Evolutionary conservation across 2,329 filamentous ascomycete species (phyloP).

Genomic region (Paracoccidioides lutzii): DNA sequence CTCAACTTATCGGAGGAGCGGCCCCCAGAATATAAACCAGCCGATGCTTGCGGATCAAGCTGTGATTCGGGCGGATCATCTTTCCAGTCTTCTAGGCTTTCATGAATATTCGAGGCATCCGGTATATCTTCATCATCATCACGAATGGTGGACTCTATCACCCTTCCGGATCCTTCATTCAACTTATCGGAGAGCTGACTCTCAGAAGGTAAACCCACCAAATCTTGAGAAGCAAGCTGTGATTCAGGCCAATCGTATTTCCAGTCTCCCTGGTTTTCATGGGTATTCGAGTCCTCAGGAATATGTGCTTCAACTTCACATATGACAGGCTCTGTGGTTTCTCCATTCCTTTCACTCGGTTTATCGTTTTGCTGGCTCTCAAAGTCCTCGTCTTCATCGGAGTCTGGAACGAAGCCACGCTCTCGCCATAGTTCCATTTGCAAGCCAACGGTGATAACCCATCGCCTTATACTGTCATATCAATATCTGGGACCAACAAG

Average conservation of each 20-base stretch:
- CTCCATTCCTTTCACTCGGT: not conserved
- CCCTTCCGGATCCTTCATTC: not conserved
- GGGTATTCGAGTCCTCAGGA: not conserved
- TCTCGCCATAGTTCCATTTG: slow-evolving; percentile 38
- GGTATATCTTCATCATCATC: not conserved
- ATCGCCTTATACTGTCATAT: slow-evolving; percentile 12
- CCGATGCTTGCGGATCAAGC: not conserved
- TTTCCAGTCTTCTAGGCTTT: not conserved
- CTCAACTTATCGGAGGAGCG: not conserved
- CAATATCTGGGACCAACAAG: not conserved
- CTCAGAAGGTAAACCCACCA: not conserved
- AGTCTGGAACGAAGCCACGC: slow-evolving; percentile 40
- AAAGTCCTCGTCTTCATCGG: slow-evolving; percentile 34
- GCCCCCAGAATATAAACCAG: not conserved
- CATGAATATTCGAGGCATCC: not conserved
- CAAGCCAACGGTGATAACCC: slow-evolving; percentile 15
- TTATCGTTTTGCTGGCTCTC: slow-evolving; percentile 20
- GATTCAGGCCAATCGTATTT: not conserved
- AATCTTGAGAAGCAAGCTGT: not conserved
- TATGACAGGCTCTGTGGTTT: not conserved
- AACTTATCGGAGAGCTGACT: not conserved
- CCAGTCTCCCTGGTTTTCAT: not conserved
- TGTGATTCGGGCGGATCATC: not conserved
- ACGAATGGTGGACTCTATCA: not conserved
- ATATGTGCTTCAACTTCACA: not conserved